These are phyloP conservation scores for Fraxinus angustifolia DNA, from an alignment of 305 asterid species.

Conservation along the genomic window DNA sequence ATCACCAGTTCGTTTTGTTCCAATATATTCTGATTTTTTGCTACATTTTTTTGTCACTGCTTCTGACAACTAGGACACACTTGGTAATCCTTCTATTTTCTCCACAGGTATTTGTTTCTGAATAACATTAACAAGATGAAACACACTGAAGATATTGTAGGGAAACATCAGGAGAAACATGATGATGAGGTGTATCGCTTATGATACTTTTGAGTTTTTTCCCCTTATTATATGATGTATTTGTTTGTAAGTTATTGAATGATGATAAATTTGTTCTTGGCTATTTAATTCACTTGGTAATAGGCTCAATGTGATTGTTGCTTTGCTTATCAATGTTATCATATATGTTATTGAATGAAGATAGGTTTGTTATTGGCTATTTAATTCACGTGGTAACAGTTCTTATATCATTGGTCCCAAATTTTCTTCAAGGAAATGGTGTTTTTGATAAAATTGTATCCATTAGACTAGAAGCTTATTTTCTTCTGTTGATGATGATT, in stretches of 20 bases:
- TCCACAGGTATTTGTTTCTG: neutral
- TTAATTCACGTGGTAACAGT: neutral
- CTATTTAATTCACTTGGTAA: neutral
- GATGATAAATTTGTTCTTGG: neutral
- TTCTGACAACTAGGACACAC: neutral
- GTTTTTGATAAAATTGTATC: neutral
- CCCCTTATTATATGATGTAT: neutral
- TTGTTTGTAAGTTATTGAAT: neutral
- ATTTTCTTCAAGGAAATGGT: neutral
- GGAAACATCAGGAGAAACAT: neutral
- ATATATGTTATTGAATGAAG: neutral
- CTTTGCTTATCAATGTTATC: neutral
- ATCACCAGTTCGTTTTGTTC: no score
- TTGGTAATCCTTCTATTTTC: neutral
- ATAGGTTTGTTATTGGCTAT: neutral
- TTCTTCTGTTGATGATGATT: neutral
- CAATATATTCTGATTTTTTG: neutral
- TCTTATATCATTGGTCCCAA: neutral
- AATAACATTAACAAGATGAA: conserved; percentile 47
- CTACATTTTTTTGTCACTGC: neutral
- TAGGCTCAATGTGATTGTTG: conserved; percentile 24
- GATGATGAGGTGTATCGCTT: neutral
- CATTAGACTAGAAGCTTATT: neutral
- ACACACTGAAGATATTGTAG: conserved; percentile 48
- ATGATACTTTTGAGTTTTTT: neutral